phyloP scores from a whole-genome alignment of 2,329 filamentous ascomycete genomes.

The Xylaria sp. region DNA sequence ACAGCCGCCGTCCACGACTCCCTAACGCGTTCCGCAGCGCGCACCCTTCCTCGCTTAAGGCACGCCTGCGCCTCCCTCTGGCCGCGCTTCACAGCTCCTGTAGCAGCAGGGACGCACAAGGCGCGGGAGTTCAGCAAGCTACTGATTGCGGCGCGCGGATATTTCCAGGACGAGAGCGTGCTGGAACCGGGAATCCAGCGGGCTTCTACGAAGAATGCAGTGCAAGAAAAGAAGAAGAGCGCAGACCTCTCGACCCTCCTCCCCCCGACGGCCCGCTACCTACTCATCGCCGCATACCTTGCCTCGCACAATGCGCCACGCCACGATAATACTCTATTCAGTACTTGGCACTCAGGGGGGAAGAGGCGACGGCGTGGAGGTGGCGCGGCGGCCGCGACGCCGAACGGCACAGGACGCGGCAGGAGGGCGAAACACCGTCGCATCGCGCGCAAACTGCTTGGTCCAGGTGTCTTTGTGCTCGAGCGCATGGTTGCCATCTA shows the following conservation, averaged over 20 bases:
- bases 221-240: conserved; percentile 10
- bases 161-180: conserved; percentile 78
- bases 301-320: conserved; percentile 81
- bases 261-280: conserved; percentile 76
- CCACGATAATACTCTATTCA: conserved; percentile 80
- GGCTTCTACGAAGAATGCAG: neutral
- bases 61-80: conserved; percentile 79
- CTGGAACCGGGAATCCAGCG: conserved; percentile 71
- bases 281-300: conserved; percentile 81
- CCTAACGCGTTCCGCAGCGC: conserved; percentile 80
- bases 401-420: conserved; percentile 16
- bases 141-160: conserved; percentile 73
- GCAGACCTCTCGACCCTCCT: conserved; percentile 67
- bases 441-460: conserved; percentile 80
- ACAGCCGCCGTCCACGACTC: conserved; percentile 87
- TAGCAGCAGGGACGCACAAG: conserved; percentile 76
- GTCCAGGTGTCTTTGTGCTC: conserved; percentile 79
- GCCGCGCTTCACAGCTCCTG: conserved; percentile 83
- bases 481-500: conserved; percentile 84
- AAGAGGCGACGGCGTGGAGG: conserved; percentile 61
- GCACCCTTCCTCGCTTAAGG: conserved; percentile 79
- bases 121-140: conserved; percentile 87
- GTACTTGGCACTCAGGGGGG: conserved; percentile 70
- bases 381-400: conserved; percentile 35
- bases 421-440: conserved; percentile 67